Percentiles rank a stretch among this genome's conserved stretches.
phyloP scores from a whole-genome alignment of 192 early-diverging fungal genomes.

The Umbelopsis isabellina region DNA sequence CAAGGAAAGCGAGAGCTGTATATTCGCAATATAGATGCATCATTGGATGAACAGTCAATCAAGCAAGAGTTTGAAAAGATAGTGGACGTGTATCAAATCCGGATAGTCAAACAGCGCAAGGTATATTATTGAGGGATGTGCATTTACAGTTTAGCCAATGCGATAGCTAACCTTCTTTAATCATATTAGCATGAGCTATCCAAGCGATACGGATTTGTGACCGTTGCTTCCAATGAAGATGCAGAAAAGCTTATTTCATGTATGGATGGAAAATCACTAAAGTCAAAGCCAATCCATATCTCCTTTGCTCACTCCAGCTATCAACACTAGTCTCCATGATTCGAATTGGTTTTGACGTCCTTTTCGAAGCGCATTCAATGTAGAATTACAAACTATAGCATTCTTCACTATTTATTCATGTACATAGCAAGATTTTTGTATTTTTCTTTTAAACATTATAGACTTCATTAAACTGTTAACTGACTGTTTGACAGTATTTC shows the following conservation, averaged over 20 bases:
- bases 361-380: too few species aligned
- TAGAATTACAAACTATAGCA: too few species aligned
- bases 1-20: slow-evolving; percentile 1
- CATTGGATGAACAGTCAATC: not conserved
- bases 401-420: too few species aligned
- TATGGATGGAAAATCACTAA: not conserved
- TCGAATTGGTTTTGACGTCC: too few species aligned
- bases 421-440: too few species aligned
- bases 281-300: slow-evolving; percentile 2
- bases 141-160: too few species aligned
- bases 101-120: slow-evolving; percentile 9
- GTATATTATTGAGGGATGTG: not conserved
- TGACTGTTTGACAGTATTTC: too few species aligned
- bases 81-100: not conserved
- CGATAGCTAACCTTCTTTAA: too few species aligned
- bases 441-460: too few species aligned
- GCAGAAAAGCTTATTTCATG: not conserved
- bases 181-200: not conserved
- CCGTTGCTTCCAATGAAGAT: not conserved
- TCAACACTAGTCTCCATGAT: not conserved
- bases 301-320: slow-evolving; percentile 4
- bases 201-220: not conserved
- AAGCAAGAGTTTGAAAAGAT: not conserved
- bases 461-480: too few species aligned
- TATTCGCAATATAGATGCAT: slow-evolving; percentile 11